Evolutionary conservation across 108 stramenopile species (phyloP).

Genomic region (Hondaea fermentalgiana): DNA sequence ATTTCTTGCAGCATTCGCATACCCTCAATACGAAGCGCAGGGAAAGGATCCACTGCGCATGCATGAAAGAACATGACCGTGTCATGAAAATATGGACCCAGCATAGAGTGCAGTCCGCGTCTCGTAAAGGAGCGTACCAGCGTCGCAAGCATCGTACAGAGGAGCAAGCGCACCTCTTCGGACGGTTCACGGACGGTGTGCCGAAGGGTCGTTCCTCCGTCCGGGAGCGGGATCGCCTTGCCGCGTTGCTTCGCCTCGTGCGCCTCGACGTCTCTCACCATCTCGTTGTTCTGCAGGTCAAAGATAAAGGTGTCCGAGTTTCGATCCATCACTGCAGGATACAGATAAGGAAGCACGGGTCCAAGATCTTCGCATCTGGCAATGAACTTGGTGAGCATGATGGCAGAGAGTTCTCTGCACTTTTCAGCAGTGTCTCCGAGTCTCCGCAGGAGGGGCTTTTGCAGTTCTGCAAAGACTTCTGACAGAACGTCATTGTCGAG

Average conservation of each 20-base stretch:
- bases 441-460: background rate
- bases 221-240: constrained; percentile 14
- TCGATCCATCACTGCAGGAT: background rate
- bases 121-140: background rate
- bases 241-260: constrained; percentile 29
- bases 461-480: background rate
- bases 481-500: background rate
- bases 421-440: background rate
- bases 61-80: constrained; percentile 22
- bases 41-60: constrained; percentile 22
- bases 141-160: background rate
- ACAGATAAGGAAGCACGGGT: background rate
- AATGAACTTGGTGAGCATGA: background rate
- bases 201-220: background rate
- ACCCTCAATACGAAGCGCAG: background rate
- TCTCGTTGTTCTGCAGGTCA: constrained; percentile 18
- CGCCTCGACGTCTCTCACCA: constrained; percentile 19
- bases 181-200: constrained; percentile 11
- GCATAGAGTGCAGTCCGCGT: background rate
- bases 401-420: background rate
- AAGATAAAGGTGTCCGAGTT: background rate
- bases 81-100: constrained; percentile 28
- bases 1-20: background rate
- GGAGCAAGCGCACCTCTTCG: constrained; percentile 24
- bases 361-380: background rate